Percentiles rank a stretch among this genome's conserved stretches.
Conservation (phyloP, 2,329 filamentous ascomycete genomes). For the Epichloe festucae region DNA sequence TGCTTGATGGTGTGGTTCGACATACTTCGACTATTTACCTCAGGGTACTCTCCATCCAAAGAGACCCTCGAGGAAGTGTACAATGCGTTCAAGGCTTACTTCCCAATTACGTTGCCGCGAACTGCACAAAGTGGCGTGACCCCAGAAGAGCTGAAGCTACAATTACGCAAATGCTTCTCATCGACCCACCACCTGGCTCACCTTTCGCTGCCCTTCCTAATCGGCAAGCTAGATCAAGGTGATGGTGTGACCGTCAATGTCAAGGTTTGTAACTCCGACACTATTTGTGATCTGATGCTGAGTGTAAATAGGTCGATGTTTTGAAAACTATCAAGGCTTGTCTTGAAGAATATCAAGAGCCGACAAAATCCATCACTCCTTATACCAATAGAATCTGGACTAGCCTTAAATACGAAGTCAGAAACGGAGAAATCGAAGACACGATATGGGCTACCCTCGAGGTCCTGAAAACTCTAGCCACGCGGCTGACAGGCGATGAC, state of each 20-base stretch:
- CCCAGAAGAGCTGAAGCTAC: slow-evolving; percentile 41
- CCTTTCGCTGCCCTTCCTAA: slow-evolving; percentile 37
- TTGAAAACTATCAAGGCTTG: slow-evolving; percentile 42
- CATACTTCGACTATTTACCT: slow-evolving; percentile 31
- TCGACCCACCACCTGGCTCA: slow-evolving; percentile 33
- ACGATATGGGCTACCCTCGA: slow-evolving; percentile 42
- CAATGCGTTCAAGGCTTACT: slow-evolving; percentile 44
- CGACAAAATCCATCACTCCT: slow-evolving; percentile 33
- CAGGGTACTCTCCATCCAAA: slow-evolving; percentile 29
- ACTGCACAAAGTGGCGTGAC: slow-evolving; percentile 39
- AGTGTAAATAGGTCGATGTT: slow-evolving; percentile 33
- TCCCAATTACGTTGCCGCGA: slow-evolving; percentile 43
- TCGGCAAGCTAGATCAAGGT: slow-evolving; percentile 45
- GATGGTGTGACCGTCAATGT: slow-evolving; percentile 45
- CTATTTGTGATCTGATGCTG: slow-evolving; percentile 1
- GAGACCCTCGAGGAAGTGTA: slow-evolving; percentile 38
- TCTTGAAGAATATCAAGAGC: slow-evolving; percentile 33
- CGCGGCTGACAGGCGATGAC: slow-evolving; percentile 29
- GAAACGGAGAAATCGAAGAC: slow-evolving; percentile 46
- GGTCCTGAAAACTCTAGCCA: slow-evolving; percentile 37
- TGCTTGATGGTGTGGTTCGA: slow-evolving; percentile 46
- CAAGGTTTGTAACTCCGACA: slow-evolving; percentile 26
- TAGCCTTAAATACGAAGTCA: slow-evolving; percentile 50
- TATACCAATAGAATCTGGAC: slow-evolving; percentile 40
- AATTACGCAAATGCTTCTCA: slow-evolving; percentile 40